Evolutionary conservation across 305 asterid species (phyloP).

Genomic region (Solanum hybrid): DNA sequence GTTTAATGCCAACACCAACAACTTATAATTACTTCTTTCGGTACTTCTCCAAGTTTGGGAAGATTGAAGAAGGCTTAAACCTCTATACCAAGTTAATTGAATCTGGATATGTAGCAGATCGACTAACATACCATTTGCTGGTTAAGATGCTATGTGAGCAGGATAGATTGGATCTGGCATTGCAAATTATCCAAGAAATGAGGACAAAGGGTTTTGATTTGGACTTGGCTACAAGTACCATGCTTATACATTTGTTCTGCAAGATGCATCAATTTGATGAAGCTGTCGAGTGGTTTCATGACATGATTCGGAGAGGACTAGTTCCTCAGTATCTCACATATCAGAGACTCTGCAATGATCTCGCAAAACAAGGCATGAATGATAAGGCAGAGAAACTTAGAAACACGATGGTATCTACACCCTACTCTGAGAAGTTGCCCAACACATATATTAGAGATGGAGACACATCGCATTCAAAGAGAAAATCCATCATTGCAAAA

Average conservation of each 20-base stretch:
- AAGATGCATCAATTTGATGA: constrained; percentile 39
- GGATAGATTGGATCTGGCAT: constrained; percentile 34
- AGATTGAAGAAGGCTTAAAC: constrained; percentile 49
- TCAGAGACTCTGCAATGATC: constrained; percentile 36
- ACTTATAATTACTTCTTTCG: constrained; percentile 71
- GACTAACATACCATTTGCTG: constrained; percentile 62
- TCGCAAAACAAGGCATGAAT: constrained; percentile 49
- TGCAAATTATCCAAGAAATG: constrained; percentile 54
- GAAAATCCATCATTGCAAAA: constrained; percentile 37
- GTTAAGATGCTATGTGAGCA: constrained; percentile 66
- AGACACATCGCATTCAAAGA: constrained; percentile 29
- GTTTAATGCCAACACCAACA: constrained; percentile 41
- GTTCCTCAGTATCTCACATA: constrained; percentile 80
- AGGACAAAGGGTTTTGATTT: constrained; percentile 63
- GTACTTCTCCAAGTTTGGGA: constrained; percentile 52
- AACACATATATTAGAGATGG: constrained; percentile 37
- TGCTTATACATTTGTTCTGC: constrained; percentile 62
- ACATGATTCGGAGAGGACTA: constrained; percentile 74
- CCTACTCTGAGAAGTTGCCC: constrained; percentile 69
- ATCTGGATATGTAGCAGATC: constrained; percentile 57
- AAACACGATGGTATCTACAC: constrained; percentile 49
- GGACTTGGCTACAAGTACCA: constrained; percentile 68
- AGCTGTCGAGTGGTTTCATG: constrained; percentile 58
- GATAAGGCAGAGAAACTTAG: constrained; percentile 41
- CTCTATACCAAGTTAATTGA: constrained; percentile 48